Percentiles rank a stretch among this genome's conserved stretches.
phyloP scores from a whole-genome alignment of 306 rosid species.

The Dalbergia cultrata region DNA sequence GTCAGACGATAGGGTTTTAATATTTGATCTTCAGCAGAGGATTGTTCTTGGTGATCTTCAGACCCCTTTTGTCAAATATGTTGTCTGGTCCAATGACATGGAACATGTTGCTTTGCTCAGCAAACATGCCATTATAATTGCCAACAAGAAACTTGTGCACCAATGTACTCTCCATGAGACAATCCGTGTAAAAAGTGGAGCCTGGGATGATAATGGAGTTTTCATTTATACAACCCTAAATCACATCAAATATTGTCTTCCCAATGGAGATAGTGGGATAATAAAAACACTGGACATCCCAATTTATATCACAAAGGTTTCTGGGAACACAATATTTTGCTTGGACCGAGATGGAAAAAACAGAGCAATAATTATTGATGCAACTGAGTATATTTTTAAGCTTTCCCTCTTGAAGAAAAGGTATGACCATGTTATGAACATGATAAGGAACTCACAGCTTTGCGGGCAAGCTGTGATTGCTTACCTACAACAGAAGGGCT shows the following conservation, averaged over 20 bases:
- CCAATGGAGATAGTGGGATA: constrained; percentile 96
- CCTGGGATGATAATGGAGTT: constrained; percentile 96
- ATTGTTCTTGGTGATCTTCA: constrained; percentile 84
- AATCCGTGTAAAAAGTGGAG: constrained; percentile 96
- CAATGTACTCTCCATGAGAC: constrained; percentile 97
- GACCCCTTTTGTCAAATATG: constrained; percentile 87
- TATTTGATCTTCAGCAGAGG: constrained; percentile 92
- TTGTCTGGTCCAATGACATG: constrained; percentile 90
- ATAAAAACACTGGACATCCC: constrained; percentile 90
- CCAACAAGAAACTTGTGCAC: constrained; percentile 90
- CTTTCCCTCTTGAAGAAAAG: constrained; percentile 79
- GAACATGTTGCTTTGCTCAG: constrained; percentile 92
- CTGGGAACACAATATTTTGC: constrained; percentile 81
- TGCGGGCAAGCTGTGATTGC: constrained; percentile 97
- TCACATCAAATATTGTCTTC: constrained; percentile 90
- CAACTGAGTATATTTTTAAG: constrained; percentile 91
- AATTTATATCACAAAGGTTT: constrained; percentile 86
- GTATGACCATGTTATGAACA: constrained; percentile 93
- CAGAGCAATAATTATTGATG: constrained; percentile 75
- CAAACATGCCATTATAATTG: constrained; percentile 91
- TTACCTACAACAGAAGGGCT: constrained; percentile 95
- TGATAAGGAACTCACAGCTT: constrained; percentile 94
- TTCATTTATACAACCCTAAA: constrained; percentile 91
- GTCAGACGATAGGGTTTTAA: constrained; percentile 82
- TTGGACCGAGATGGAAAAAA: constrained; percentile 96